Base-by-base conservation (phyloP, 2,329 filamentous ascomycete genomes). In the Epichloe hybrida region DNA sequence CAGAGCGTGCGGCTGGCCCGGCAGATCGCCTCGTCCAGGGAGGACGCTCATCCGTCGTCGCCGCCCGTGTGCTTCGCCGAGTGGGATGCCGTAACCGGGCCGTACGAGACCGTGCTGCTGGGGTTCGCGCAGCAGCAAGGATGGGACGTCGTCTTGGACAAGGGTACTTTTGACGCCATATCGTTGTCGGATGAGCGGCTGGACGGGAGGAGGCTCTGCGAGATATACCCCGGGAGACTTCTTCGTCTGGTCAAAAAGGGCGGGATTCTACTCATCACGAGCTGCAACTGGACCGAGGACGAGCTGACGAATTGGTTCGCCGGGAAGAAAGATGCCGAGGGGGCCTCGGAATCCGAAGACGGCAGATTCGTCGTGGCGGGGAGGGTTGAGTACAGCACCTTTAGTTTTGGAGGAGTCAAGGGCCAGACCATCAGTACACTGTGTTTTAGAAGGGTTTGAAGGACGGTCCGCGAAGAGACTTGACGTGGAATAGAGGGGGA, bases 141-240 rank as follows among this genome's bases (percentile, higher is more conserved):
- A 1, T 97, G 90, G 71, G 89, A 97, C 66, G 80, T 96, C 0
- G 84, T 96, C 0, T 77, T 96, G n/a, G 93, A 98, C 69, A 98
- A 98, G 70, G 93, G 93, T 43, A 98, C 93, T 0, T 98, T 97
- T 65, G 93, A 98, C 71, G 93, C 93, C 11, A 85, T 98, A 36
- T 89, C 83, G 47, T 72, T 97, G n/a, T 79, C 75, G 49, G 73
- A 74, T 51, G 80, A 82, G 56, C 65, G 62, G 34, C 72, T 74
- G 56, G 63, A 66, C 13, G 81, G 77, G 0, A 70, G 78, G 38
- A 76, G 84, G 50, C 73, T 86, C 12, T 86, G 81, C 63, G 87
- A 94, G 64, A 75, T 76, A 3, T 98, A 98, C 69, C 77, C 79
- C 46, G 74, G 76, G 45, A 79, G 80, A 49, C 82, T 91, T 35